Evolutionary conservation across 2,329 filamentous ascomycete species (phyloP), one percentile per base, ranked within the genome.

Genomic region (Purpureocillium lavendulum): DNA sequence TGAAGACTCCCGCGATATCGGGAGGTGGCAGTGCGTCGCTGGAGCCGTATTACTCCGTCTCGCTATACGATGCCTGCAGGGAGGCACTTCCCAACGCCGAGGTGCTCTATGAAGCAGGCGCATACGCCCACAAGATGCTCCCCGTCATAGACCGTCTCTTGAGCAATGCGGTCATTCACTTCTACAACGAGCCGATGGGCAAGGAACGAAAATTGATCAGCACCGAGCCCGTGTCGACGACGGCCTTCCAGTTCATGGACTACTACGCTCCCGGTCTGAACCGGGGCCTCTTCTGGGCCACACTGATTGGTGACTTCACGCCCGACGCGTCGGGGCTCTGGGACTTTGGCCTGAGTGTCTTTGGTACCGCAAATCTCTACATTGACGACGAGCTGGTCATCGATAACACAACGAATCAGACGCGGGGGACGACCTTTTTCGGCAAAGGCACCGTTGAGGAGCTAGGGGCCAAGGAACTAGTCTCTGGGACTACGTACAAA

Each of bases 61-160:
- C 79, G 1, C 84, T 84, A 2, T 78, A 82, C 18, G 80, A 84
- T 40, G n/a, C n/a, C n/a, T n/a, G n/a, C n/a, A n/a, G n/a, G n/a
- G n/a, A n/a, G n/a, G n/a, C n/a, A n/a, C n/a, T n/a, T n/a, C n/a
- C n/a, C n/a, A n/a, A n/a, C n/a, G n/a, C n/a, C n/a, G n/a, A n/a
- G n/a, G n/a, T n/a, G n/a, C n/a, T n/a, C n/a, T n/a, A n/a, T n/a
- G n/a, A n/a, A n/a, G n/a, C n/a, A n/a, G n/a, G n/a, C n/a, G n/a
- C n/a, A n/a, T n/a, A n/a, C n/a, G n/a, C n/a, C n/a, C n/a, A n/a
- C n/a, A n/a, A n/a, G n/a, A n/a, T n/a, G n/a, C n/a, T n/a, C n/a
- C n/a, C n/a, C n/a, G n/a, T n/a, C n/a, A n/a, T n/a, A n/a, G n/a
- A n/a, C n/a, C n/a, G n/a, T n/a, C n/a, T n/a, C n/a, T n/a, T n/a